Evolutionary conservation across 768 basidiomycete species (phyloP), one percentile per base, ranked within the genome.

Genomic region (Lyophyllum semitale): DNA sequence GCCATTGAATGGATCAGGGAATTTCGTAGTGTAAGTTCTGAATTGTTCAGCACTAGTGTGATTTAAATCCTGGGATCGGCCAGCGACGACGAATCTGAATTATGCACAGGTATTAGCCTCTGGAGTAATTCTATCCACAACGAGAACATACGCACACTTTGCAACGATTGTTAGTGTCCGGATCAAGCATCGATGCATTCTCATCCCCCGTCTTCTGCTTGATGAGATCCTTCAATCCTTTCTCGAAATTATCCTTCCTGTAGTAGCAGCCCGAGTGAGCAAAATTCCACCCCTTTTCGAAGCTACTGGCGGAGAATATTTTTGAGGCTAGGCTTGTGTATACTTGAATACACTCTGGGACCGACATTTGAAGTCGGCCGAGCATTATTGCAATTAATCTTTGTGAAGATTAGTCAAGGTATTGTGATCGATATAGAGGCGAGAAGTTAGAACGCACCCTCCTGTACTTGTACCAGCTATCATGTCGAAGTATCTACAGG

Each of bases 371-470:
- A 9, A 76, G 66, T 6, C 73, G 65, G 9, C 74, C 73, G 8
- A 75, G 66, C 72, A 75, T 74, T 15, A 75, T 63, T 2, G 72
- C 72, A 18, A 73, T 74, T 12, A 75, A 53, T 22, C 51, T 53
- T 15, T 17, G 26, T 12, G 23, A 42, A 46, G 17, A 18, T 30
- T 22, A 17, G 48, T 11, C 23, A 12, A 30, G 27, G 25, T 13
- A 38, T 35, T 22, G 6, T 30, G 6, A 30, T 30, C 8, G 2
- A 13, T 20, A 3, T 51, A 2, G 25, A 22, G 5, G 18, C 9
- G 3, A 32, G 23, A 2, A 47, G 2, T 4, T 13, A 3, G 23
- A 22, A 57, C 64, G 8, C 32, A 71, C 70, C 72, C 72, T 56
- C 72, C 71, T 0, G 69, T 69, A 46, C 70, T 71, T 1, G 72